Base-by-base conservation (phyloP, 2,329 filamentous ascomycete genomes). In the Neopestalotiopsis sp. region DNA sequence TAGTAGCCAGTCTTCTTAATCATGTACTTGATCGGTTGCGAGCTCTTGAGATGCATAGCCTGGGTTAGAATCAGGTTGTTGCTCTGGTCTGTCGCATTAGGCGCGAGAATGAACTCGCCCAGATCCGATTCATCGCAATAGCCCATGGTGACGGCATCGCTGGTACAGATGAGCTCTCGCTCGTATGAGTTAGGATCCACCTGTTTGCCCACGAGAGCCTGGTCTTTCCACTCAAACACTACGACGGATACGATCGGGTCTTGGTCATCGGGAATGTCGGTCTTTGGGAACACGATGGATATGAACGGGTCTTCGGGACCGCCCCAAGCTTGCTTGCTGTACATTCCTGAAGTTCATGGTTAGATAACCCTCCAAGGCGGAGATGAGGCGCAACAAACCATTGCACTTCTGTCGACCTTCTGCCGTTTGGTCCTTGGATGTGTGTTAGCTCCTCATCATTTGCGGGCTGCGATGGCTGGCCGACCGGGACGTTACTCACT, bases 1-100 rank as follows among this genome's bases (percentile, higher is more conserved):
- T 97, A 99, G 82, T 98, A 99, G 34, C 96, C 96, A 0, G 96
- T 99, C 80, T 94, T 94, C 76, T 91, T 91, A 75, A 98, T 91
- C 5, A 89, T 86, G 79, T 98, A 99, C 71, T 94, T 93, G 79
- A 97, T 89, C 2, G 90, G 86, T 12, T 86, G 84, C 1, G 93
- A 87, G 68, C 93, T 85, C 72, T 94, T 95, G 65, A 98, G 86
- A 78, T 97, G 90, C 70, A 98, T 85, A 10, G 94, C 94, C 79
- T 92, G 86, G 70, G 94, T 95, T 73, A 93, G 84, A 73, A 99
- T 93, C 63, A 91, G 80, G 73, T 88, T 93, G 69, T 87, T 88
- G 34, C 94, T 93, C 62, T 87, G 83, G 42, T 92, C 87, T 57
- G 90, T 92, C 65, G 93, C 92, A 78, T 97, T 93, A 67, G 90